Base-by-base conservation (phyloP, 495 filamentous ascomycete species). In the Penicillium samsonianum region DNA sequence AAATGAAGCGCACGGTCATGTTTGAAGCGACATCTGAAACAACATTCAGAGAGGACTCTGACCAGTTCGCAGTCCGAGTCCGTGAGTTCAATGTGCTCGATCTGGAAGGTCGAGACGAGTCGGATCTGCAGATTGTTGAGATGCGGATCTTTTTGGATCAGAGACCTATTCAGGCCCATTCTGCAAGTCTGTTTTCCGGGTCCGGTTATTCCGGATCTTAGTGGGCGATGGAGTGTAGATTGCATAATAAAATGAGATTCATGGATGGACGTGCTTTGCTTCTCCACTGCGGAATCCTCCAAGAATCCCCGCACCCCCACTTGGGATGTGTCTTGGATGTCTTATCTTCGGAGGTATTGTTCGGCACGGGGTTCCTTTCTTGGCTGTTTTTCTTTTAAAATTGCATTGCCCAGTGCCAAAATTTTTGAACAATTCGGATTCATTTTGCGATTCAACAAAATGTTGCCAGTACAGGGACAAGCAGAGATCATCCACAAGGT, bases 1-100 rank as follows among this genome's bases (percentile, higher is more conserved):
- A 20, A 25, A 50, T 67, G 25, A 65, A 60, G 26, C 53, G 63
- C 10, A 69, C 68, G 0, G 66, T 69, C 1, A 67, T 69, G 64
- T 69, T 63, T 33, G 63, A 67, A 25, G 59, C 65, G 1, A 71
- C 59, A 3, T 65, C 56, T 0, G 50, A 53, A 22, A 64, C 68
- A 1, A 49, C 60, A 0, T 65, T 68, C 50, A 57, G 55, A 33
- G 28, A 59, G 17, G 68, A 71, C 28, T 63, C 62, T 19, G 65
- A 69, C 5, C 51, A 65, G 28, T 63, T 71, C 30, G 37, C 49
- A 1, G 46, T 67, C 1, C 63, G 59, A 25, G n/a, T 65, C 0
- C 43, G 57, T 4, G 65, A 67, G 54, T 69, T 71, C 41, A 67
- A 69, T 38, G 50, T 69, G 11, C 33, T 71, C 2, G 66, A 65